Evolutionary conservation across 1,139 yeast genomes (phyloP).

Genomic region (Candida gigantensis): DNA sequence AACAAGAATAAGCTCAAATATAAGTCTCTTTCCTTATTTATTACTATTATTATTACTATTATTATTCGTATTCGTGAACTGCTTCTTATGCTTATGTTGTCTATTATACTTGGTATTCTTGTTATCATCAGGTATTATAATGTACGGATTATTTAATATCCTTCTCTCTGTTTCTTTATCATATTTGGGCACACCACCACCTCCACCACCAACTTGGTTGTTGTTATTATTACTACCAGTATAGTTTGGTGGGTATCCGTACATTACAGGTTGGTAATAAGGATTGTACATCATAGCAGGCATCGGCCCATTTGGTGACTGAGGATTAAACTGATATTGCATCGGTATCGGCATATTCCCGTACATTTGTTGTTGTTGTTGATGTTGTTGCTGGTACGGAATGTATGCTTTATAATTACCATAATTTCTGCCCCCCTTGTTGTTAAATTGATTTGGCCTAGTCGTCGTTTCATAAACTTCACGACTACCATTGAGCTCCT

Average conservation of each 20-base stretch:
- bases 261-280: conserved; percentile 9
- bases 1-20: background rate
- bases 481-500: conserved; percentile 5
- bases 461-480: conserved; percentile 1
- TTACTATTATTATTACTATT: too few relatives aligned
- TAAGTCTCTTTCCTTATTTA: too few relatives aligned
- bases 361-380: conserved; percentile 5
- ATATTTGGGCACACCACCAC: conserved; percentile 16
- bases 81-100: conserved; percentile 1
- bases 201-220: conserved; percentile 5
- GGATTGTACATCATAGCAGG: conserved; percentile 12
- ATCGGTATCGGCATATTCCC: conserved; percentile 11
- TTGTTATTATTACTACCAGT: background rate
- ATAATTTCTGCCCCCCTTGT: conserved; percentile 1
- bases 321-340: conserved; percentile 7
- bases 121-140: conserved; percentile 26
- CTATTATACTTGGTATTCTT: conserved; percentile 1
- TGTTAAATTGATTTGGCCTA: background rate
- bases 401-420: conserved; percentile 5
- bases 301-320: conserved; percentile 9
- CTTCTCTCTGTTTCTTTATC: conserved; percentile 33
- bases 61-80: too few relatives aligned
- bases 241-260: conserved; percentile 7
- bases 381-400: conserved; percentile 8
- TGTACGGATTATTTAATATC: conserved; percentile 33